Evolutionary conservation across 2,329 filamentous ascomycete species (phyloP).

Genomic region (Talaromyces sp.): DNA sequence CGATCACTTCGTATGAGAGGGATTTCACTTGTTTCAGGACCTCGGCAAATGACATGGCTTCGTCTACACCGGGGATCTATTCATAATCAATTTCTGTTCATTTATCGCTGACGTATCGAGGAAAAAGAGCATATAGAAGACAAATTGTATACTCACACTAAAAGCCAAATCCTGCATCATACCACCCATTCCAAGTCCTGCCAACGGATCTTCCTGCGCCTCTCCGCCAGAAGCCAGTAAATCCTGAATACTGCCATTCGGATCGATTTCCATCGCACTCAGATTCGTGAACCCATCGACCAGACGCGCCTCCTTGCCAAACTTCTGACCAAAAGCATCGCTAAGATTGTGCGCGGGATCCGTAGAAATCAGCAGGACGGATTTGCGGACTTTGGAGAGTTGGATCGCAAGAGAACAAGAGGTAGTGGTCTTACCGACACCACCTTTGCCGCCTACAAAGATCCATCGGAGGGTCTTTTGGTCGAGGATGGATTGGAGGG

Average conservation of each 20-base stretch:
- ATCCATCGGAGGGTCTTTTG: constrained; percentile 97
- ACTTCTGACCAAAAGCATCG: constrained; percentile 98
- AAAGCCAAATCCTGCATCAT: constrained; percentile 99
- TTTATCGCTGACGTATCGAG: neutral
- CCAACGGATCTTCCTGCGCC: constrained; percentile 61
- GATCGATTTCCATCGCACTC: constrained; percentile 98
- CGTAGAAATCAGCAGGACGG: constrained; percentile 94
- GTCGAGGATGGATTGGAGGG: constrained; percentile 89
- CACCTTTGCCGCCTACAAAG: constrained; percentile 97
- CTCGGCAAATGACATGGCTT: constrained; percentile 99
- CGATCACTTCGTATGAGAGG: constrained; percentile 96
- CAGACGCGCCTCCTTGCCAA: constrained; percentile 93
- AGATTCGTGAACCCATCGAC: constrained; percentile 89
- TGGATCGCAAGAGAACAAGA: constrained; percentile 98
- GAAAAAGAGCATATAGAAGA: no score
- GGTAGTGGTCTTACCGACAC: constrained; percentile 98
- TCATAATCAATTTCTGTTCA: neutral
- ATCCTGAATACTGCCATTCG: constrained; percentile 96
- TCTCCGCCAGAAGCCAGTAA: constrained; percentile 69
- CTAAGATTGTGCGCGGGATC: constrained; percentile 97
- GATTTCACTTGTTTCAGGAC: constrained; percentile 99
- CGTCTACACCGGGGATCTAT: constrained; percentile 95
- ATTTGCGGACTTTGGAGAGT: constrained; percentile 89
- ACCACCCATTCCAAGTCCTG: constrained; percentile 68
- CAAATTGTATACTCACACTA: constrained; percentile 52